These are phyloP conservation scores for Petrea volubilis DNA, from an alignment of 257 asterid genomes.

Conservation along the genomic window DNA sequence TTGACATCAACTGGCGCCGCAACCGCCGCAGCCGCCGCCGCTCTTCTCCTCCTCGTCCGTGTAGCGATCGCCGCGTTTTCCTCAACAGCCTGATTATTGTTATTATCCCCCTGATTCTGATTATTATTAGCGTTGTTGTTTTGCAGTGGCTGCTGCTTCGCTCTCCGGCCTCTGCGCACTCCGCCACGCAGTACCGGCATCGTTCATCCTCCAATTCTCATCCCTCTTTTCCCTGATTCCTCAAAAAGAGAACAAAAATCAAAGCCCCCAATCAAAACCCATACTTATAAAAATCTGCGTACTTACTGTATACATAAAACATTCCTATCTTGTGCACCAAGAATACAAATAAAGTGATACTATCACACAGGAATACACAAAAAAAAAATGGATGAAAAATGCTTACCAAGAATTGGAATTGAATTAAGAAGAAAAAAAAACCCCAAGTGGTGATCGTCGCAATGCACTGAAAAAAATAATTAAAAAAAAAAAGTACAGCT, in stretches of 20 bases:
- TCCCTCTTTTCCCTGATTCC: conserved; percentile 35
- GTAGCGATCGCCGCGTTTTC: conserved; percentile 59
- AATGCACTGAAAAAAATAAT: conserved; percentile 31
- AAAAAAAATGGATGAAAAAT: background rate
- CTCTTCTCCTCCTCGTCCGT: conserved; percentile 59
- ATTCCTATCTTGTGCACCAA: background rate
- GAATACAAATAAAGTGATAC: background rate
- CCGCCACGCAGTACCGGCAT: conserved; percentile 85
- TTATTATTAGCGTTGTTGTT: conserved; percentile 22
- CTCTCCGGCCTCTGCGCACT: conserved; percentile 72
- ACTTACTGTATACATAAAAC: background rate
- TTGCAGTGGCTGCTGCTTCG: conserved; percentile 34
- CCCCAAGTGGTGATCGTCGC: conserved; percentile 26
- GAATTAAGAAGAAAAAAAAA: background rate
- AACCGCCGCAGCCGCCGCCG: conserved; percentile 52
- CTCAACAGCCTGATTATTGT: conserved; percentile 27
- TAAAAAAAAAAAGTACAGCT: conserved; percentile 7
- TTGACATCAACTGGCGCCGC: conserved; percentile 44
- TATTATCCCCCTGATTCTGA: conserved; percentile 23
- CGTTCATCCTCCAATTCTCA: conserved; percentile 70
- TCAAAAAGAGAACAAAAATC: background rate
- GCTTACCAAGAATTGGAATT: conserved; percentile 30
- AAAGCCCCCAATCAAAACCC: background rate
- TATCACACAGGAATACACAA: background rate
- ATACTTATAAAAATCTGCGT: background rate